phyloP scores from a whole-genome alignment of 208 protist genomes.

The Acanthamoeba lenticulata region DNA sequence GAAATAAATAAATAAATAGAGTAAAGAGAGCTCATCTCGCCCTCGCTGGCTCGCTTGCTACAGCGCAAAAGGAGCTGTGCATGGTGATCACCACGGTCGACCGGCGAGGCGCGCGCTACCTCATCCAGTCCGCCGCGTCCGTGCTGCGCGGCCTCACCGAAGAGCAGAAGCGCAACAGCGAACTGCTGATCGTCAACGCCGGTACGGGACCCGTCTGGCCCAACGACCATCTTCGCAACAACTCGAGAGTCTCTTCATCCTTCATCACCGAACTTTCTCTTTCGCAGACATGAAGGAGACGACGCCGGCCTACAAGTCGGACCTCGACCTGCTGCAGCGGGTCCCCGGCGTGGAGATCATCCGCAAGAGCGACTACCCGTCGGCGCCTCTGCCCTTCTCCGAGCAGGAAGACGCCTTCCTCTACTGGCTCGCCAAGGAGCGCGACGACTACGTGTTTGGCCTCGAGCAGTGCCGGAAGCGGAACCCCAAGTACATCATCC shows the following conservation, averaged over 20 bases:
- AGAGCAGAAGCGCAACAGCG: not conserved
- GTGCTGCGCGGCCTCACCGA: not conserved
- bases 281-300: not conserved
- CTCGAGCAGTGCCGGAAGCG: not conserved
- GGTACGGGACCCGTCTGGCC: not conserved
- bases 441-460: conserved; percentile 18
- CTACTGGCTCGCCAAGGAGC: conserved; percentile 46
- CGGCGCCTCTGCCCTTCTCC: not conserved
- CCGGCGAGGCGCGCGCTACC: not conserved
- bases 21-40: not conserved
- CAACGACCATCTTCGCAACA: too few species aligned
- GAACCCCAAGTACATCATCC: conserved; percentile 21
- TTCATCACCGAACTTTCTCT: not conserved
- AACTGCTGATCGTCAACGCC: not conserved
- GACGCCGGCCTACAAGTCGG: not conserved
- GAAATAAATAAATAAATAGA: not conserved
- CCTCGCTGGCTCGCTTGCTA: not conserved
- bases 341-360: not conserved
- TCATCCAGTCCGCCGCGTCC: not conserved
- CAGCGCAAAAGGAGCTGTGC: conserved; percentile 24
- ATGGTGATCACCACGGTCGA: conserved; percentile 12
- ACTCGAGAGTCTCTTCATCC: too few species aligned
- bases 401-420: conserved; percentile 7
- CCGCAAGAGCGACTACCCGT: not conserved
- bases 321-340: not conserved